Evolutionary conservation across 2,329 filamentous ascomycete species (phyloP), one percentile per base, ranked within the genome.

Genomic region (Ophiostoma ips): DNA sequence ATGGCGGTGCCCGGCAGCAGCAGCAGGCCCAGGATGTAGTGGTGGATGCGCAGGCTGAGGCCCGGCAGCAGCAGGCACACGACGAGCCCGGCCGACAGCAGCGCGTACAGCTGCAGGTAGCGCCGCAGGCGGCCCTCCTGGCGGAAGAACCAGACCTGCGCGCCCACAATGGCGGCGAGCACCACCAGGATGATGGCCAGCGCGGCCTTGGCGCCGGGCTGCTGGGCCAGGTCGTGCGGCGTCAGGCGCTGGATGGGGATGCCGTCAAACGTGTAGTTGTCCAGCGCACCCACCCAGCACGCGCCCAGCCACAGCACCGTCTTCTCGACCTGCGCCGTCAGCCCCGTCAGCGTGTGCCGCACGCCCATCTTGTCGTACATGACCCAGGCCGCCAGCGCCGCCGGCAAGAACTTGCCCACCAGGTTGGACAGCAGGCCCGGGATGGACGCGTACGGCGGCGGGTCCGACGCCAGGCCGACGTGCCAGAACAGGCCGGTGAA

Each of bases 231-330:
- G 61, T 98, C 92, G 62, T 94, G 87, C 0, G 83, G 80, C 9
- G 86, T 96, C n/a, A 98, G 73, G 2, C 92, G 83, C 64, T 88
- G 80, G 56, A 98, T 92, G 0, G 92, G 92, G 54, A 98, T 95
- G 66, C 86, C 84, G 59, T 87, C 84, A 60, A 98, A 87, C 0
- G 92, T 96, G 66, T 95, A 94, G 66, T 96, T 96, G 60, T 90
- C 90, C 57, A 98, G 68, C 1, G 87, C 83, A 15, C 89, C 92
- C 36, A 95, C 79, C 84, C 94, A 98, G 61, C 84, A 88, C 8
- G 81, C 83, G 1, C 89, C 89, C 1, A 98, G 71, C 84, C 88
- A 96, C 28, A 96, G 72, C 3, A 96, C 66, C 0, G 87, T 86
- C 71, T 94, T 95, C 61, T 95, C 90, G 40, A 95, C 59, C 61